Evolutionary conservation across 1,284 basidiomycete genomes (phyloP).

Genomic region (Ustanciosporium gigantosporum): DNA sequence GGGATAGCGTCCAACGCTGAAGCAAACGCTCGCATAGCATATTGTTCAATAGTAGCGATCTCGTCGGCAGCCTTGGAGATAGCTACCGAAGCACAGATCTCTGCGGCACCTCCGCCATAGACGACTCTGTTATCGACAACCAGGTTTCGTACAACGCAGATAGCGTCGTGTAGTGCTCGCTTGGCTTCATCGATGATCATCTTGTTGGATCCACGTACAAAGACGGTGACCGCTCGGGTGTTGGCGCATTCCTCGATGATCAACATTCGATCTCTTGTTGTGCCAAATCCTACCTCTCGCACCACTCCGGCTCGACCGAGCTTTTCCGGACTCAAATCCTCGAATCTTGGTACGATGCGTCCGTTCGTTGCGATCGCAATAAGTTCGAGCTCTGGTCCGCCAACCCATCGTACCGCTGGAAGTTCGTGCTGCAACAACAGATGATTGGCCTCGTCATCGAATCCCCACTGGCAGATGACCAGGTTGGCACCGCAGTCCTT

Average conservation of each 20-base stretch:
- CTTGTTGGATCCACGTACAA: conserved; percentile 96
- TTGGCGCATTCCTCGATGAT: conserved; percentile 99
- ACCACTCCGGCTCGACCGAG: conserved; percentile 91
- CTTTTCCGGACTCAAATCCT: conserved; percentile 88
- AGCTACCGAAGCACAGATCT: conserved; percentile 91
- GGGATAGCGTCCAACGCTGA: conserved; percentile 91
- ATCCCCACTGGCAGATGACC: conserved; percentile 99
- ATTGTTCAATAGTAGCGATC: conserved; percentile 97
- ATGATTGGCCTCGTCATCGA: conserved; percentile 99
- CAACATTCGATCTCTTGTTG: conserved; percentile 97
- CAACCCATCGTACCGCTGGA: conserved; percentile 98
- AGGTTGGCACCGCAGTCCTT: conserved; percentile 98
- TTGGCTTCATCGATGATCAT: conserved; percentile 98
- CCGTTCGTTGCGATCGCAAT: conserved; percentile 99
- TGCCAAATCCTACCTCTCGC: conserved; percentile 91
- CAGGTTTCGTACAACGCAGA: conserved; percentile 94
- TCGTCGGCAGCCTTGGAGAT: conserved; percentile 90
- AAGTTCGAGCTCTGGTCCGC: conserved; percentile 97
- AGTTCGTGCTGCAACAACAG: conserved; percentile 95
- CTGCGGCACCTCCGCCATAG: conserved; percentile 95
- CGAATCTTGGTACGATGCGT: conserved; percentile 95
- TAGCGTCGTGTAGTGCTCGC: conserved; percentile 92
- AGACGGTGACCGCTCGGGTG: conserved; percentile 92
- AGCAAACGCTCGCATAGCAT: conserved; percentile 97
- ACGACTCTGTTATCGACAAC: conserved; percentile 95